Base-by-base conservation (phyloP, 306 rosid species). In the Morella rubra region DNA sequence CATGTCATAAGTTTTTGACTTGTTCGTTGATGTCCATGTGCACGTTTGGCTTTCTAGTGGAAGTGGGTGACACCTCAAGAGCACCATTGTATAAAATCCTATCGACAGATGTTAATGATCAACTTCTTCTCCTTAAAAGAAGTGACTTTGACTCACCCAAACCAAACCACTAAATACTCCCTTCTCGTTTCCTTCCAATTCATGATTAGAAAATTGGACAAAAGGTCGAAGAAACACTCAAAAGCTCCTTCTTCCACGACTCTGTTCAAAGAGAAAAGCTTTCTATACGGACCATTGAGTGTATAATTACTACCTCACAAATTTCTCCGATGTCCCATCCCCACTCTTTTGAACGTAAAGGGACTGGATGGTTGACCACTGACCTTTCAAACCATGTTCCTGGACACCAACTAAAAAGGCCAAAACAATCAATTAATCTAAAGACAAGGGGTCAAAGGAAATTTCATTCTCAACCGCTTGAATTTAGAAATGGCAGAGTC, bases 71-170 rank as follows among this genome's bases (percentile, higher is more conserved):
- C 3, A 12, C 14, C 11, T 2, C 16, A 24, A 66, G 20, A 54
- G 69, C 69, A 71, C 50, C 79, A 75, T 66, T 81, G 75, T 69
- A 32, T 32, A 32, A 32, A 54, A 53, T 69, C 49, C 71, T 75
- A 14, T 42, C 14, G 68, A 44, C 41, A 69, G 62, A 68, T 71
- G 77, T 78, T 75, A 75, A 80, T 77, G 13, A 85, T 84, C 65
- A 76, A 78, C 79, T 69, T 69, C 49, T 3, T 9, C 86, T 82
- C 76, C 90, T 91, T 79, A 89, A 91, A 89, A 91, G 93, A 84
- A 84, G 96, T 74, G 89, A 87, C 37, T 73, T 81, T 83, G 85
- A 85, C 85, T 32, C 37, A 32, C 37, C 37, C 79, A 77, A 81
- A 69, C 85, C 85, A 73, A 82, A 68, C 27, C 84, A 62, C 64